Conservation (phyloP, 257 asterid genomes). For the Cordia subcordata region DNA sequence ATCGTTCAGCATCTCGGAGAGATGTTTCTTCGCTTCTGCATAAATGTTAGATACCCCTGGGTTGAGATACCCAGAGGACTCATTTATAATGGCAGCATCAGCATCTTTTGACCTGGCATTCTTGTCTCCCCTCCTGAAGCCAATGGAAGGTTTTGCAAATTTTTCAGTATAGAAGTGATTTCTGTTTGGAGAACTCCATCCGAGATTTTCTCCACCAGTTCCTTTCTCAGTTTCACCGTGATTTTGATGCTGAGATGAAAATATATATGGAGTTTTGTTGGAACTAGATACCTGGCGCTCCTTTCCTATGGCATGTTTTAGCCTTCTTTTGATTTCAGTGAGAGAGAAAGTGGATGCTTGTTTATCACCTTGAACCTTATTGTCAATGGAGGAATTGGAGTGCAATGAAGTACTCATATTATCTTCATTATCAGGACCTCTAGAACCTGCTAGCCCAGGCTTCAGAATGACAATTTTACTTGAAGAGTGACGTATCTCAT, state of each 20-base stretch:
- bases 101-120: constrained; percentile 35
- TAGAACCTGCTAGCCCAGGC: constrained; percentile 57
- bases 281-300: constrained; percentile 45
- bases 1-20: constrained; percentile 62
- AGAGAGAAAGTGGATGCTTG: constrained; percentile 65
- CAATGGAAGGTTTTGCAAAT: constrained; percentile 46
- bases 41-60: constrained; percentile 58
- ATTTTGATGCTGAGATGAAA: constrained; percentile 36
- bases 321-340: constrained; percentile 74
- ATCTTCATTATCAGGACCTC: constrained; percentile 29
- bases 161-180: constrained; percentile 79
- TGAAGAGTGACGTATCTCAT: constrained; percentile 39
- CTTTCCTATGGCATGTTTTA: constrained; percentile 82
- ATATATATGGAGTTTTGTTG: constrained; percentile 17
- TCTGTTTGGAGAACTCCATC: constrained; percentile 92
- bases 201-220: constrained; percentile 43
- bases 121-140: constrained; percentile 42
- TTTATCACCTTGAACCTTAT: constrained; percentile 37
- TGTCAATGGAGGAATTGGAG: constrained; percentile 19
- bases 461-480: constrained; percentile 65
- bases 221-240: constrained; percentile 39
- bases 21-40: constrained; percentile 86
- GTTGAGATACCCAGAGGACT: constrained; percentile 24
- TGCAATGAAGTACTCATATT: constrained; percentile 22
- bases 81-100: constrained; percentile 21